Evolutionary conservation across 306 rosid species (phyloP), one percentile per base, ranked within the genome.

Genomic region (Clitoria ternatea): DNA sequence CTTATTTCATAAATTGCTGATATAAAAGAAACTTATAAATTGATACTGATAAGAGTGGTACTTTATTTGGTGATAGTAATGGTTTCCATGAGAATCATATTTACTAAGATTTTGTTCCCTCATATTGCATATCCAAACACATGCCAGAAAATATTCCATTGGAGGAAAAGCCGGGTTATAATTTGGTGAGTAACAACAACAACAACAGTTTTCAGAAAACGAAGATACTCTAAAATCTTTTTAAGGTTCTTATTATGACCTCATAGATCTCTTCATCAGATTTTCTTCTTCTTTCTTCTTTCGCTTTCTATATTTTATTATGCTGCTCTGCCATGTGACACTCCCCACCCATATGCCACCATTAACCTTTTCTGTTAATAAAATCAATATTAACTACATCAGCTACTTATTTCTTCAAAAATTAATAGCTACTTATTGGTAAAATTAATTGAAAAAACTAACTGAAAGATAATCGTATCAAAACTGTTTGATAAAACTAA

Each of bases 91-190:
- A 83, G 69, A 76, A 83, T 80, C 75, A 85, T 84, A 72, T 76
- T 76, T 70, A 78, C 89, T 69, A 80, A 75, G 83, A 79, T 85
- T 87, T 47, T 57, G 79, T 76, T 83, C 49, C 63, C 52, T 59
- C 29, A 44, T 52, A 23, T 23, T 47, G 72, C 75, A 79, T 71
- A 87, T 85, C 94, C 82, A 87, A 92, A 76, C 89, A 92, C 89
- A 85, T 92, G 93, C 62, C 54, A 77, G 78, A 80, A 88, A 82
- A 87, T 92, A 92, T 85, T 92, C 90, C 79, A 2, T 27, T 72
- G 6, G 36, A 61, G 72, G 63, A 73, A 79, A 83, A 76, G 74
- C 44, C 35, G 66, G 66, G n/a, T n/a, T 69, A 70, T 82, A 62
- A 45, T 53, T 49, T 61, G 61, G 42, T 65, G 54, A 22, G 63